These are phyloP conservation scores for Polyplosphaeria fusca DNA, from an alignment of 495 filamentous ascomycete species.

Conservation along the genomic window DNA sequence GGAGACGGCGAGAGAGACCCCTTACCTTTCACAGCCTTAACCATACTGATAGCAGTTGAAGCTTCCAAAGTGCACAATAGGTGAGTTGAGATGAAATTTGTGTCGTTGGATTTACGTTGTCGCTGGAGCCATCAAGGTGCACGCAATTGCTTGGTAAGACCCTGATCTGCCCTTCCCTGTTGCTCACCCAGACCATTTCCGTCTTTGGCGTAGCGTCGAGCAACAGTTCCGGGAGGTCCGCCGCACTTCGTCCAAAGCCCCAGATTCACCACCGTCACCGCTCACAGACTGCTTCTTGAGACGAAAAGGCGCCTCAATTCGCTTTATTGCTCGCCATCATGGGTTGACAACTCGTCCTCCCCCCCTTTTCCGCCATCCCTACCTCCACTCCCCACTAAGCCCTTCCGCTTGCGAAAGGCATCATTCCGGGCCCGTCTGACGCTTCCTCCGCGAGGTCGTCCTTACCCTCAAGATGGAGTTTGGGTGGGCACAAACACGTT, in stretches of 20 bases:
- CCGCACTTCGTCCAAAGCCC: background rate
- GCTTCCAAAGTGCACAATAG: background rate
- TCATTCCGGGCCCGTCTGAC: background rate
- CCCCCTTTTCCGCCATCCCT: background rate
- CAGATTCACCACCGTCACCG: background rate
- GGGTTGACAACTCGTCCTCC: background rate
- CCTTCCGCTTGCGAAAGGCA: background rate
- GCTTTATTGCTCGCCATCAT: background rate
- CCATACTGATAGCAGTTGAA: slow-evolving; percentile 6
- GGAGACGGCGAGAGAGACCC: background rate
- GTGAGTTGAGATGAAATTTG: background rate
- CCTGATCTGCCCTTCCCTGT: slow-evolving; percentile 13
- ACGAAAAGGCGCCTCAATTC: slow-evolving; percentile 6
- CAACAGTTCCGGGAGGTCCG: slow-evolving; percentile 13
- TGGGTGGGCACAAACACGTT: background rate
- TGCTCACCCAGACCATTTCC: slow-evolving; percentile 1
- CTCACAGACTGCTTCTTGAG: background rate
- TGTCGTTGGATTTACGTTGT: too few relatives aligned
- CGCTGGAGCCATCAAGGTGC: slow-evolving; percentile 11
- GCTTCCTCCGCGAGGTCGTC: background rate
- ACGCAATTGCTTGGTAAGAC: background rate
- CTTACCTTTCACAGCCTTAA: slow-evolving; percentile 24
- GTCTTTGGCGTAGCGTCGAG: background rate
- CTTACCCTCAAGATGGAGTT: slow-evolving; percentile 5
- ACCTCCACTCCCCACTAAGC: background rate